Evolutionary conservation across 768 basidiomycete genomes (phyloP).

Genomic region (Pleurotus cornucopiae): DNA sequence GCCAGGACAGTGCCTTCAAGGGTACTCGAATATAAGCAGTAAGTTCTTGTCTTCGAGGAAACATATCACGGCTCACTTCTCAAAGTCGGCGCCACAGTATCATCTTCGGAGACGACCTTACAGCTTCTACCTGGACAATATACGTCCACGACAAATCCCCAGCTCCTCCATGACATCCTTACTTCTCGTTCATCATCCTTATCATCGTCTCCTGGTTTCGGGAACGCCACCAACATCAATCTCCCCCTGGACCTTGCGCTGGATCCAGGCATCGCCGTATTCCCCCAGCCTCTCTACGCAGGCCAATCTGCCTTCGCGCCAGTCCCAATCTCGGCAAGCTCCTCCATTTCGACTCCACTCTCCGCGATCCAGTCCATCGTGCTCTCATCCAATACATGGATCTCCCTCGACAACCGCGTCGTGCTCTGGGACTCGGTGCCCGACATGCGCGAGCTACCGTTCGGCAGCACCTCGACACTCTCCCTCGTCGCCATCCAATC

Average conservation of each 20-base stretch:
- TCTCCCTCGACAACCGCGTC: slow-evolving; percentile 45
- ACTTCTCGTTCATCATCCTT: slow-evolving; percentile 49
- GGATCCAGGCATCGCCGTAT: slow-evolving; percentile 51
- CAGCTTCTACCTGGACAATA: slow-evolving; percentile 63
- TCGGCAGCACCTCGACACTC: slow-evolving; percentile 26
- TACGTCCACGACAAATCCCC: slow-evolving; percentile 52
- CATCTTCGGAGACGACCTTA: slow-evolving; percentile 43
- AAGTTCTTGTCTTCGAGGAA: slow-evolving; percentile 3
- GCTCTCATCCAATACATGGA: slow-evolving; percentile 54
- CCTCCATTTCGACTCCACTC: slow-evolving; percentile 38
- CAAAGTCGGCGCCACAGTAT: slow-evolving; percentile 56
- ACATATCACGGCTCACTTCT: too few species aligned
- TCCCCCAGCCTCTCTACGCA: slow-evolving; percentile 47
- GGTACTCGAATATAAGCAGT: slow-evolving; percentile 58
- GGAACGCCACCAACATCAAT: slow-evolving; percentile 39
- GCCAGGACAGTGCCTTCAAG: slow-evolving; percentile 70
- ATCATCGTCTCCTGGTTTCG: slow-evolving; percentile 50
- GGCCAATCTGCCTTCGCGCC: slow-evolving; percentile 47
- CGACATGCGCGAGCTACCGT: slow-evolving; percentile 49
- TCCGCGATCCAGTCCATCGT: slow-evolving; percentile 44
- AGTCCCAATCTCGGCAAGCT: slow-evolving; percentile 35
- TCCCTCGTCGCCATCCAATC: slow-evolving; percentile 47
- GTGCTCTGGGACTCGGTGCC: slow-evolving; percentile 64
- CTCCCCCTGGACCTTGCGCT: slow-evolving; percentile 53
- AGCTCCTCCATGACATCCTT: slow-evolving; percentile 52